A percentile compares a stretch with the other conserved stretches of the same genome.
phyloP scores from a whole-genome alignment of 257 asterid genomes.

The Scutellaria barbata region DNA sequence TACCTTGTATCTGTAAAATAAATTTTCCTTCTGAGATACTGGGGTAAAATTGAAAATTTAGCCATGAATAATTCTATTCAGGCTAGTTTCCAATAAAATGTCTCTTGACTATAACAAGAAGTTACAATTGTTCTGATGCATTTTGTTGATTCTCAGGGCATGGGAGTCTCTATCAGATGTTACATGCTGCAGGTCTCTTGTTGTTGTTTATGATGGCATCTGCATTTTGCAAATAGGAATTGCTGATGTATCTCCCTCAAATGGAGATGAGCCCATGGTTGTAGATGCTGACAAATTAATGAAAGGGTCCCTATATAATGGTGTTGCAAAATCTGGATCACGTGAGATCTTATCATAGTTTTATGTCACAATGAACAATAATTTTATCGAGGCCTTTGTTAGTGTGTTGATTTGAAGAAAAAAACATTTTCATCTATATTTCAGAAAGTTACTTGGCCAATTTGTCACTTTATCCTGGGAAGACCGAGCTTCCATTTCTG shows the following conservation, averaged over 20 bases:
- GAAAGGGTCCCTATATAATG: constrained; percentile 77
- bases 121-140: constrained; percentile 12
- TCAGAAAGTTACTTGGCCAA: constrained; percentile 98
- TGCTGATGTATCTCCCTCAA: constrained; percentile 55
- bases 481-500: constrained; percentile 85
- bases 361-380: constrained; percentile 21
- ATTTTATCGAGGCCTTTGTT: constrained; percentile 5
- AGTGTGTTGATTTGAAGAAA: constrained; percentile 24
- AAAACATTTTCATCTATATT: constrained; percentile 35
- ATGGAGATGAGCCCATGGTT: constrained; percentile 48
- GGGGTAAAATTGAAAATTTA: constrained; percentile 1
- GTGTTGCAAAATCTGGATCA: constrained; percentile 68
- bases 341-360: constrained; percentile 58
- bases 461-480: constrained; percentile 92
- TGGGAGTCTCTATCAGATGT: constrained; percentile 87
- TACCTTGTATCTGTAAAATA: background rate
- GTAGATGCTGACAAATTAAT: constrained; percentile 65
- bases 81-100: constrained; percentile 11
- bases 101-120: constrained; percentile 4
- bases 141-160: constrained; percentile 58
- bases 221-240: constrained; percentile 83
- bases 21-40: background rate
- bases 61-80: constrained; percentile 3
- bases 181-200: constrained; percentile 87
- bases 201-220: constrained; percentile 69